Conservation (phyloP, 208 protist species). For the Porcisia hertigi region DNA sequence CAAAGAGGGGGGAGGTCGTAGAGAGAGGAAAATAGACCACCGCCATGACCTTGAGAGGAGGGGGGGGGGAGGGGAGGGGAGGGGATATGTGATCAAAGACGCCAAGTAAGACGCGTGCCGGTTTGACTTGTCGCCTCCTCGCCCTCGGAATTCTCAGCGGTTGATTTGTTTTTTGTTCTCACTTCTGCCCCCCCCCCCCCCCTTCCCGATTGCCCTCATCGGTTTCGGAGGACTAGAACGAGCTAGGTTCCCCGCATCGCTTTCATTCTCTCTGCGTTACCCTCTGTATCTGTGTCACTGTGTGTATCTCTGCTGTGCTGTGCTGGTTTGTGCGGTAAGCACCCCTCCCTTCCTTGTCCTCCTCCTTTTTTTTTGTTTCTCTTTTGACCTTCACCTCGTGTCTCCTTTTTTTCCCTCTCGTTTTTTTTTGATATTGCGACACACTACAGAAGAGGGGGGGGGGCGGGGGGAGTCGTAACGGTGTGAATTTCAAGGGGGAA, state of each 20-base stretch:
- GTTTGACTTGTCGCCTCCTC: not conserved
- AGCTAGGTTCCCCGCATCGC: not conserved
- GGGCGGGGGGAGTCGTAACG: too few relatives aligned
- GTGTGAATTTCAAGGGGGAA: too few relatives aligned
- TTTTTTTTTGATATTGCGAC: too few relatives aligned
- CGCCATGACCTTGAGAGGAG: not conserved
- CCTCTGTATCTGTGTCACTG: not conserved
- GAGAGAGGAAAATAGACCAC: not conserved
- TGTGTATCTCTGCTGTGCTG: not conserved
- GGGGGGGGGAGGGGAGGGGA: not conserved
- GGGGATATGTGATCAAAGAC: not conserved
- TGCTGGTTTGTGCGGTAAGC: not conserved
- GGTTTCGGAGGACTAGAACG: not conserved
- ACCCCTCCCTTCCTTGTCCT: not conserved
- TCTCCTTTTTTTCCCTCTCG: too few relatives aligned
- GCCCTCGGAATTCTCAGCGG: not conserved
- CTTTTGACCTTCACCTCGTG: too few relatives aligned
- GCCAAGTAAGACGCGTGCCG: not conserved
- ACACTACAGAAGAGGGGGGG: too few relatives aligned
- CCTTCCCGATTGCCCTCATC: not conserved
- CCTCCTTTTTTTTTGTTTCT: not conserved
- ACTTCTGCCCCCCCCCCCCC: too few relatives aligned
- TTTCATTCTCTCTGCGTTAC: not conserved
- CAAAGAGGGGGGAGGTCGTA: not conserved
- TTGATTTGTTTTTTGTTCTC: not conserved